Evolutionary conservation across 2,329 filamentous ascomycete genomes (phyloP).

Genomic region (Neocatenulostroma microsporum): DNA sequence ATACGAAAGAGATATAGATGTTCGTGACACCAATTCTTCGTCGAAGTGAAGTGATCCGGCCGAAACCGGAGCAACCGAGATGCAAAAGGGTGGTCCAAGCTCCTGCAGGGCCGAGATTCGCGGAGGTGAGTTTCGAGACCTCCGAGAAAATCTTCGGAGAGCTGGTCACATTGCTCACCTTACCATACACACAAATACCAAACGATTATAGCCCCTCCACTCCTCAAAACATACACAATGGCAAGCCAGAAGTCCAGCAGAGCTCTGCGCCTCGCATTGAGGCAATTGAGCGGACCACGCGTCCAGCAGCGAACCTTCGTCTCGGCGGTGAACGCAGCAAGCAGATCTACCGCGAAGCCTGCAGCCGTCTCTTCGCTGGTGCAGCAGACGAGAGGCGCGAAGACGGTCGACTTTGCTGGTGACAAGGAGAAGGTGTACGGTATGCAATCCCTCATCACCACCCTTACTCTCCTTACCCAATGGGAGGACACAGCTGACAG

Average conservation of each 20-base stretch:
- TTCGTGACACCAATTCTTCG: no score
- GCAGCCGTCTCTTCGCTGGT: conserved; percentile 41
- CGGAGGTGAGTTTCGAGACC: no score
- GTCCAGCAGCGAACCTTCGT: conserved; percentile 52
- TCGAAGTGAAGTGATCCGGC: no score
- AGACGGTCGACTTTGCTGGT: conserved; percentile 98
- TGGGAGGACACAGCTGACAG: no score
- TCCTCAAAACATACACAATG: conserved; percentile 46
- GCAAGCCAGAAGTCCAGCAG: conserved; percentile 65
- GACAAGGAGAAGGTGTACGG: conserved; percentile 91
- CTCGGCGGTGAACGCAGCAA: conserved; percentile 46
- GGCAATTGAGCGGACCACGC: conserved; percentile 46
- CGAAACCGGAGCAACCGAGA: no score
- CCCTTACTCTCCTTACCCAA: no score
- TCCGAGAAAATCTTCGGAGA: no score
- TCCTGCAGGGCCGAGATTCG: no score
- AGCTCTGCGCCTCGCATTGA: conserved; percentile 51
- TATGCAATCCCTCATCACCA: no score
- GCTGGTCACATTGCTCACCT: no score
- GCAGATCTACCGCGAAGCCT: conserved; percentile 40
- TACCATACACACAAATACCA: conserved; percentile 4
- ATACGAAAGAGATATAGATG: no score
- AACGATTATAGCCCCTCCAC: conserved; percentile 5
- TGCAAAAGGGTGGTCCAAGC: no score
- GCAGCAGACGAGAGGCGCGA: conserved; percentile 76